These are phyloP conservation scores for Trichodelitschia bisporula DNA, from an alignment of 495 filamentous ascomycete species.

Conservation along the genomic window DNA sequence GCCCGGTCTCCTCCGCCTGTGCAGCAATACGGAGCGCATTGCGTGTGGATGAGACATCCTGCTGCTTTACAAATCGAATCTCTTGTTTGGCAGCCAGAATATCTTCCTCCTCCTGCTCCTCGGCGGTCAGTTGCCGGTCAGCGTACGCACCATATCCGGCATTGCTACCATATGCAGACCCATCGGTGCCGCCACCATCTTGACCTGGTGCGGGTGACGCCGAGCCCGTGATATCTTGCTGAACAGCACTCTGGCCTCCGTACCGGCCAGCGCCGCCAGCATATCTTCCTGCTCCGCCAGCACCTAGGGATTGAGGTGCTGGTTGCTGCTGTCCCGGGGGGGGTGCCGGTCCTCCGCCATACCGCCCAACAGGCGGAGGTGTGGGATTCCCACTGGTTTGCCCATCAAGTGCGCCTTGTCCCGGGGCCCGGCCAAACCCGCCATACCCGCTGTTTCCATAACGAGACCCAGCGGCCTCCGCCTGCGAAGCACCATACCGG, in stretches of 20 bases:
- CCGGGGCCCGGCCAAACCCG: slow-evolving; percentile 1
- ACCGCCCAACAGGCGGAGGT: too few relatives aligned
- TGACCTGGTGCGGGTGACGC: too few relatives aligned
- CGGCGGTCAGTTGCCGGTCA: slow-evolving; percentile 48
- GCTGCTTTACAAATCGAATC: slow-evolving; percentile 51
- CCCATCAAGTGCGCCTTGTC: slow-evolving; percentile 2
- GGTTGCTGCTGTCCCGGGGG: background rate
- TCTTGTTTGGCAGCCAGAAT: slow-evolving; percentile 44
- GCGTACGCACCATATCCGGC: slow-evolving; percentile 32
- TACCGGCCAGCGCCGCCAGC: slow-evolving; percentile 1
- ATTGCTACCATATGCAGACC: background rate
- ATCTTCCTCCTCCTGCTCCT: slow-evolving; percentile 30
- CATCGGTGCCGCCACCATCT: background rate
- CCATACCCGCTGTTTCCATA: slow-evolving; percentile 15
- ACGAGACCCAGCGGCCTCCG: slow-evolving; percentile 8
- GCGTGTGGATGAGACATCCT: slow-evolving; percentile 43
- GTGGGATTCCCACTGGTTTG: too few relatives aligned
- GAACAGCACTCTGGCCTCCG: slow-evolving; percentile 1
- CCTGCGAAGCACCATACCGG: slow-evolving; percentile 3
- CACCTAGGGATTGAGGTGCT: slow-evolving; percentile 1
- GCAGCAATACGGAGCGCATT: slow-evolving; percentile 41
- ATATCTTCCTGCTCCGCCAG: slow-evolving; percentile 10
- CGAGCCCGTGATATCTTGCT: too few relatives aligned
- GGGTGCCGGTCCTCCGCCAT: too few relatives aligned
- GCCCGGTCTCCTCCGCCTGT: slow-evolving; percentile 47